Evolutionary conservation across 192 early-diverging fungal species (phyloP), one percentile per base, ranked within the genome.

Genomic region (Phlyctochytrium bullatum): DNA sequence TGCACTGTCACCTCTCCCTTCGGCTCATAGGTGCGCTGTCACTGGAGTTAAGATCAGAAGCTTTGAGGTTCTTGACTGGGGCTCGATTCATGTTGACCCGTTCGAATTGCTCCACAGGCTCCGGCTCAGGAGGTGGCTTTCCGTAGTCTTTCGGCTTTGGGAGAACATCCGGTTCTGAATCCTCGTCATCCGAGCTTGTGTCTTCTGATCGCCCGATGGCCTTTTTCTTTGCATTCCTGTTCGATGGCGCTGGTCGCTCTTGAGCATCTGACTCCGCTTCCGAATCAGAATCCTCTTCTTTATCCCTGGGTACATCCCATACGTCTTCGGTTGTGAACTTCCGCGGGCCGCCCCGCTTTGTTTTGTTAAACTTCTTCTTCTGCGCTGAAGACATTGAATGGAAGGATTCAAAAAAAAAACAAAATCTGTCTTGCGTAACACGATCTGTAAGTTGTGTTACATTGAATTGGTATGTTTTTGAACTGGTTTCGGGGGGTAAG

Each of bases 401-500:
- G 40, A 47, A 20, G 40, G 20, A 47, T 14, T 6, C 40, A 47
- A 47, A 47, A 47, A 47, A 47, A 47, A 47, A 47, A 47, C 6
- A 47, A 47, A 47, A 20, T 6, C 10, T 6, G 40, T 6, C 10
- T 20, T 14, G 20, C 6, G 20, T 14, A 20, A 20, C 6, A 47
- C 6, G 20, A 47, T 47, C 6, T 47, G 6, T 47, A 47, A 47
- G 40, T 6, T 6, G 40, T 47, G 40, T 47, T 47, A 14, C 40
- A 47, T 47, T 47, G n/a, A n/a, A n/a, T n/a, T n/a, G n/a, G n/a
- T n/a, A n/a, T n/a, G n/a, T n/a, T n/a, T n/a, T n/a, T n/a, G 77
- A 88, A 86, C 75, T 88, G 87, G 87, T 87, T 88, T 72, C 82
- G 85, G 62, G 75, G 61, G 52, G 74, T 69, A 74, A 74, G 68